Conservation (phyloP, 305 asterid species). For the Solanum hybrid region DNA sequence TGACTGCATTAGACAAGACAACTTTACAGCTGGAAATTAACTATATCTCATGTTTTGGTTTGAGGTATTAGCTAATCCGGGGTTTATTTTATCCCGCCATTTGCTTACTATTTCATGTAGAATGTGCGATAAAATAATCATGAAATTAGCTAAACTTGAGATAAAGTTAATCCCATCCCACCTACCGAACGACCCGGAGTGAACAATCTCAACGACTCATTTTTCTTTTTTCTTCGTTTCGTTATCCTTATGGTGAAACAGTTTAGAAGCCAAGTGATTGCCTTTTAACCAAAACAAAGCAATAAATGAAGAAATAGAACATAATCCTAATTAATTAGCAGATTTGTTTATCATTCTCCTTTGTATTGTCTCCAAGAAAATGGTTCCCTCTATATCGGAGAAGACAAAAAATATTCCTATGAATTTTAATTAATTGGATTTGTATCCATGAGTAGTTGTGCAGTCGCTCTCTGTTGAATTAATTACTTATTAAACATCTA, state of each 20-base stretch:
- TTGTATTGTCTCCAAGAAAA: background rate
- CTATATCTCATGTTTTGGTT: background rate
- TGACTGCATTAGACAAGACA: background rate
- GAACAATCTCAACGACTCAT: background rate
- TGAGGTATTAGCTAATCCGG: background rate
- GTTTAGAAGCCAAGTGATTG: background rate
- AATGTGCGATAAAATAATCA: background rate
- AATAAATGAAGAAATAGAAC: background rate
- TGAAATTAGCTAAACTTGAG: background rate
- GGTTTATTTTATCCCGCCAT: background rate
- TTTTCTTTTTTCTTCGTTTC: background rate
- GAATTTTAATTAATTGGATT: background rate
- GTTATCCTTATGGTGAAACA: background rate
- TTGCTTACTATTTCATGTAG: background rate
- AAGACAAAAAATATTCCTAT: background rate
- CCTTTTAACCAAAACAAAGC: background rate
- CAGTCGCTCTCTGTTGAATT: background rate
- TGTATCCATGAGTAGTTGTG: background rate
- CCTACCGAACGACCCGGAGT: background rate
- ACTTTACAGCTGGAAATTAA: background rate
- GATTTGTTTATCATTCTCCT: background rate
- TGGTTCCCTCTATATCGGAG: background rate
- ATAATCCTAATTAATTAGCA: background rate
- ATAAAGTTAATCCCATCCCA: background rate
- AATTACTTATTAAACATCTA: background rate